A percentile compares a stretch with the other conserved stretches of the same genome.
Conservation (phyloP, 2,329 filamentous ascomycete genomes). For the Orbilia blumenaviensis region DNA sequence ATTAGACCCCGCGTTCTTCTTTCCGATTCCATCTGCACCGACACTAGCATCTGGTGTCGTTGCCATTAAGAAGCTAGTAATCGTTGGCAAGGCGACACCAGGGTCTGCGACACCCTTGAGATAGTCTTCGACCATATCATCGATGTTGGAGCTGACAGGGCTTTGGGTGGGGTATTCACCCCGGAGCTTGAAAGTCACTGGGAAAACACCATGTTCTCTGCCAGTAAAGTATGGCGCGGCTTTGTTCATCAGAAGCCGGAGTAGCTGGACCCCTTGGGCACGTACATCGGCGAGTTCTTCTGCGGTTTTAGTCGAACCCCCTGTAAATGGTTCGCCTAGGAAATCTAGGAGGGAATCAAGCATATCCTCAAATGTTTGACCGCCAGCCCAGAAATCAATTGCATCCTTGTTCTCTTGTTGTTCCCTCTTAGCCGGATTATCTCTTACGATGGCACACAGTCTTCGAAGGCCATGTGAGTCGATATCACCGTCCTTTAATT, state of each 20-base stretch:
- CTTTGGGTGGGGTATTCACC: constrained; percentile 57
- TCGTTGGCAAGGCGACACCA: constrained; percentile 54
- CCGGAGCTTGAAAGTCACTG: constrained; percentile 56
- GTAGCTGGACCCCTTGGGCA: constrained; percentile 60
- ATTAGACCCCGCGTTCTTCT: constrained; percentile 54
- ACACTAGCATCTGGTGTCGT: constrained; percentile 43
- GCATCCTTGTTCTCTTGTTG: constrained; percentile 57
- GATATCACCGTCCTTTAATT: constrained; percentile 57
- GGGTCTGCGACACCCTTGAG: constrained; percentile 55
- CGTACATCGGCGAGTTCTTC: constrained; percentile 56
- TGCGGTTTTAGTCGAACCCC: constrained; percentile 40
- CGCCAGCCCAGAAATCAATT: constrained; percentile 58
- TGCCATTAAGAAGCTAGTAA: constrained; percentile 48
- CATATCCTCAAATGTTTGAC: constrained; percentile 57
- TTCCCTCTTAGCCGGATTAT: constrained; percentile 56
- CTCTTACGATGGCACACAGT: constrained; percentile 57
- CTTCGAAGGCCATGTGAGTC: constrained; percentile 58
- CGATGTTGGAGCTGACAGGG: constrained; percentile 56
- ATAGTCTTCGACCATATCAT: constrained; percentile 58
- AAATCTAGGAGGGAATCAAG: constrained; percentile 57
- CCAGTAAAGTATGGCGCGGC: constrained; percentile 56
- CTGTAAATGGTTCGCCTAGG: constrained; percentile 50
- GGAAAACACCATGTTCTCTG: constrained; percentile 56
- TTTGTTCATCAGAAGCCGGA: constrained; percentile 66
- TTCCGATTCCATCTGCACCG: constrained; percentile 21